These are phyloP conservation scores for Diaporthe sp. DNA, from an alignment of 2,329 filamentous ascomycete species.

Conservation along the genomic window DNA sequence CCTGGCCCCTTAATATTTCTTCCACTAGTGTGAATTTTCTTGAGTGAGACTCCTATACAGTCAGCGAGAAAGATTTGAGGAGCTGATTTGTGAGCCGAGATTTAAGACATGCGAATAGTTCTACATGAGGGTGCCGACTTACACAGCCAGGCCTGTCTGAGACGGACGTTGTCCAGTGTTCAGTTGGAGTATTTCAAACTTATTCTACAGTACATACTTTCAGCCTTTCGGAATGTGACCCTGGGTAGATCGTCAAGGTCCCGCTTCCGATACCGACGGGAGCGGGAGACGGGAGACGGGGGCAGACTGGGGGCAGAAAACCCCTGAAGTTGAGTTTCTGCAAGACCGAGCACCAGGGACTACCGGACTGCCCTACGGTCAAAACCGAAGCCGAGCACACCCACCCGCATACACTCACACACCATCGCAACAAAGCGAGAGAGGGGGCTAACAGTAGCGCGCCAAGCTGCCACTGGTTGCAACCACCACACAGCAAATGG, in stretches of 20 bases:
- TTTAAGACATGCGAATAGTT: background rate
- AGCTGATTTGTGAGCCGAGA: too few relatives aligned
- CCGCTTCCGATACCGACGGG: conserved; percentile 1
- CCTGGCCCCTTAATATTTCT: background rate
- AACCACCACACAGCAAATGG: background rate
- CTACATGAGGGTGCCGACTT: background rate
- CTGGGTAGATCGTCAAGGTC: background rate
- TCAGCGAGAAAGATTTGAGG: background rate
- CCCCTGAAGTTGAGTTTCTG: background rate
- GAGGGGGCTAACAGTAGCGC: conserved; percentile 7
- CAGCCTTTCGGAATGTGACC: conserved; percentile 4
- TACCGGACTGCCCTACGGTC: conserved; percentile 1
- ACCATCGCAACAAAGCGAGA: conserved; percentile 30
- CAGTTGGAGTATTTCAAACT: background rate
- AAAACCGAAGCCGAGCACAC: conserved; percentile 31
- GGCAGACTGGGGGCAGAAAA: background rate
- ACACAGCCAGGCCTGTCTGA: background rate
- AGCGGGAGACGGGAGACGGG: background rate
- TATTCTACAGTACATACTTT: background rate
- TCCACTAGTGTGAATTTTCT: background rate
- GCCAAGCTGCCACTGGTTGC: conserved; percentile 10
- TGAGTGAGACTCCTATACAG: background rate
- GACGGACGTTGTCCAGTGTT: background rate
- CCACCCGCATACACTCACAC: background rate
- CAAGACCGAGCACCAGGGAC: background rate